A percentile compares a stretch with the other conserved stretches of the same genome.
Evolutionary conservation across 2,329 filamentous ascomycete species (phyloP).

Genomic region (Thelonectria discophora): DNA sequence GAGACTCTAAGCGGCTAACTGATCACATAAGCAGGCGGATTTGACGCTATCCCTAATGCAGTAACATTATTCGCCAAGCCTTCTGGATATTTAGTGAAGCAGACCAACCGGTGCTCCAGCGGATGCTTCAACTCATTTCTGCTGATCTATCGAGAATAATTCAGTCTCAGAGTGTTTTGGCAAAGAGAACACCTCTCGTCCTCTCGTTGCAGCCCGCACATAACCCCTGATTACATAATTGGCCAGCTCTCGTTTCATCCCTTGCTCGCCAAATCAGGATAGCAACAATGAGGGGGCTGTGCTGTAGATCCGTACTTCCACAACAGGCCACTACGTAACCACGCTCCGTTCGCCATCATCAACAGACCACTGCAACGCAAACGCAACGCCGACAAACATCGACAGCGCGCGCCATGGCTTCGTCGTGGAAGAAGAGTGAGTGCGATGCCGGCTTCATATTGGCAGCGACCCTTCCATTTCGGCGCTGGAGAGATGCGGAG

Average conservation of each 20-base stretch:
- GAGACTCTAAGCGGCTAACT: background rate
- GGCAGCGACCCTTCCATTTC: too few species aligned
- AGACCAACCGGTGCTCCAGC: background rate
- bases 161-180: background rate
- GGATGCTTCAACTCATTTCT: background rate
- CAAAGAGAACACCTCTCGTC: background rate
- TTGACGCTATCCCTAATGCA: background rate
- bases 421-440: background rate
- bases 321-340: background rate
- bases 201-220: background rate
- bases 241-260: background rate
- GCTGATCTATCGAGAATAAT: background rate
- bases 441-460: background rate
- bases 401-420: background rate
- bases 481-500: too few species aligned
- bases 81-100: background rate
- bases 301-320: background rate
- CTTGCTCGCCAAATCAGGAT: background rate
- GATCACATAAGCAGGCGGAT: background rate
- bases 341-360: background rate
- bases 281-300: background rate
- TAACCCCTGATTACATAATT: background rate
- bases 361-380: background rate
- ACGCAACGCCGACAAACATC: background rate
- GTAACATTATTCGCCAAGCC: background rate